Base-by-base conservation (phyloP, 345 rosid species). In the Eucalyptus microcorys region DNA sequence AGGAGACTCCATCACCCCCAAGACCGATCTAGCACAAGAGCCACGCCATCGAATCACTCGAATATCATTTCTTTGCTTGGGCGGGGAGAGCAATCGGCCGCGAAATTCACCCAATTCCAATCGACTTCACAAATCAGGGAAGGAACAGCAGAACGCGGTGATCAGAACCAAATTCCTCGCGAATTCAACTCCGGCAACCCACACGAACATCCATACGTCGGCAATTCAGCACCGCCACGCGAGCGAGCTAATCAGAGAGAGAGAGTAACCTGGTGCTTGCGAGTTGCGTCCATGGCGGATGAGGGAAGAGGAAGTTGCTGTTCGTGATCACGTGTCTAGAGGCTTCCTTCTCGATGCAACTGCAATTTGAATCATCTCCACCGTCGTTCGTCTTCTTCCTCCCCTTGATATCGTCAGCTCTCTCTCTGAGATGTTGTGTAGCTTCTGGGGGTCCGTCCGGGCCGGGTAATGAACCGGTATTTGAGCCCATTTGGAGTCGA, bases 231-330 rank as follows among this genome's bases (percentile, higher is more conserved):
- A 76, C 30, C 13, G 12, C 45, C 6, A 5, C 27, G 26, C 81
- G 43, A 71, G 43, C 45, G 83, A 40, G 84, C 47, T 40, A 11
- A 21, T 40, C 84, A 10, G 42, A 59, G 87, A 37, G 84, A 87
- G 59, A 80, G 83, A 86, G 52, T 53, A 49, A 94, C 99, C 96
- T 96, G 96, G 88, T 94, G 94, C 91, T 96, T 96, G 86, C 96
- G 96, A 90, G 92, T 89, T 5, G 92, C 91, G 88, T 96, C 98
- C 98, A 96, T 96, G 91, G 89, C 47, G 53, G 64, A 88, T 86
- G 88, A 43, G 84, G 42, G 45, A 24, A 76, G 43, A 71, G 24
- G 84, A 40, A 40, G 83, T 40, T 76, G 84, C 84, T 40, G 42
- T 6, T 76, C 84, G 42, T 3, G 84, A 76, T 40, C 84, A 40